phyloP scores from a whole-genome alignment of 2,329 filamentous ascomycete genomes.

The Aureobasidium sp. region DNA sequence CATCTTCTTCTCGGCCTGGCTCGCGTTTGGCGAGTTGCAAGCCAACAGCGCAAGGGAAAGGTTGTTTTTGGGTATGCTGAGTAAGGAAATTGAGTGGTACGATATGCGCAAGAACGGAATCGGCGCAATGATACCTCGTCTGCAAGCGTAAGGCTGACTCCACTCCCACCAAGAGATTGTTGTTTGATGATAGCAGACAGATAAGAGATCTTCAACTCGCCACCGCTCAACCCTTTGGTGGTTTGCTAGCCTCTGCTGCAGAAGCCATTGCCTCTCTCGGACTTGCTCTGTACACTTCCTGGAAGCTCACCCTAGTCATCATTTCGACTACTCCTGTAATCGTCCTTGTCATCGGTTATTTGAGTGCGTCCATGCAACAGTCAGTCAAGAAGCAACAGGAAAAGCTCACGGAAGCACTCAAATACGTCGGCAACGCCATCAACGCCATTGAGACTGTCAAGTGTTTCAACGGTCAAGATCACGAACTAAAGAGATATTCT shows the following conservation, averaged over 20 bases:
- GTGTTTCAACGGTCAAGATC: slow-evolving; percentile 65
- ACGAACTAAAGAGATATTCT: slow-evolving; percentile 61
- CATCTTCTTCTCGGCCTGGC: slow-evolving; percentile 61
- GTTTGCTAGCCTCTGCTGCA: slow-evolving; percentile 56
- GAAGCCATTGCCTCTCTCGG: slow-evolving; percentile 57
- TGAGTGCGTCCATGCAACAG: slow-evolving; percentile 54
- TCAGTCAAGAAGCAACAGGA: slow-evolving; percentile 62
- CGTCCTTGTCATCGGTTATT: slow-evolving; percentile 48
- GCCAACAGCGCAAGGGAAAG: slow-evolving; percentile 55
- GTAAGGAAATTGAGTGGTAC: slow-evolving; percentile 73
- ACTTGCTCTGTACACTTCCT: slow-evolving; percentile 71
- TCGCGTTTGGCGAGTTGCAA: slow-evolving; percentile 73
- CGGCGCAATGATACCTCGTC: slow-evolving; percentile 58
- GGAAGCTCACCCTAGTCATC: slow-evolving; percentile 74
- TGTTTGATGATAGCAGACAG: slow-evolving; percentile 49
- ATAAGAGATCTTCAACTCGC: slow-evolving; percentile 73
- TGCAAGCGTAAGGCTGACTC: slow-evolving; percentile 57
- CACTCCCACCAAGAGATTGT: background rate
- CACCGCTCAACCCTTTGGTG: slow-evolving; percentile 70
- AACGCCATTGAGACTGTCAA: slow-evolving; percentile 78
- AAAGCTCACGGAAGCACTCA: slow-evolving; percentile 62
- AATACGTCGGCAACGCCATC: slow-evolving; percentile 61
- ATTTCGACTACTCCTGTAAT: slow-evolving; percentile 65
- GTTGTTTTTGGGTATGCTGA: slow-evolving; percentile 62
- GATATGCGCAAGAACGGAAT: slow-evolving; percentile 65